Percentiles rank a stretch among this genome's conserved stretches.
Conservation (phyloP, 2,329 filamentous ascomycete species). For the Aspergillus alliaceus region DNA sequence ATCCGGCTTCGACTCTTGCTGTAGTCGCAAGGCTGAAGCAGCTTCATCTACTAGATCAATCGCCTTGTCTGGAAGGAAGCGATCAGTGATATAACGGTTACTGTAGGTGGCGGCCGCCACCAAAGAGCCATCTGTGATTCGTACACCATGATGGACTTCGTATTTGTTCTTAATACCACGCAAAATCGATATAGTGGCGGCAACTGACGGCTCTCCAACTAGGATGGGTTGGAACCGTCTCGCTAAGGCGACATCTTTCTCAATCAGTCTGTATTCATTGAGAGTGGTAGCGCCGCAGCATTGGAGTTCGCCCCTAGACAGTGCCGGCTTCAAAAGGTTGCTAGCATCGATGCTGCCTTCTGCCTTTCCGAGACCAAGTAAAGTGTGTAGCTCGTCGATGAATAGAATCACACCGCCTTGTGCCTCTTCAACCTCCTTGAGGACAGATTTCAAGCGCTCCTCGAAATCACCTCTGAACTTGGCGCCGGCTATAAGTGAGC, state of each 20-base stretch:
- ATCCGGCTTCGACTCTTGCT: conserved; percentile 96
- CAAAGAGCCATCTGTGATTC: conserved; percentile 87
- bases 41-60: conserved; percentile 97
- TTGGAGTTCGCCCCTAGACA: conserved; percentile 90
- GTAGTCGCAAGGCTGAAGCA: conserved; percentile 81
- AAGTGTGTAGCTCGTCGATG: conserved; percentile 88
- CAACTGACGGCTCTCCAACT: conserved; percentile 87
- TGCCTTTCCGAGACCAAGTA: conserved; percentile 89
- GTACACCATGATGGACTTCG: conserved; percentile 93
- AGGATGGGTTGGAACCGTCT: conserved; percentile 91
- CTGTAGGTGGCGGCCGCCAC: conserved; percentile 90
- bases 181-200: conserved; percentile 92
- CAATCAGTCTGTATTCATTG: conserved; percentile 87
- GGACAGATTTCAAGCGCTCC: conserved; percentile 83
- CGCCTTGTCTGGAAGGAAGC: conserved; percentile 94
- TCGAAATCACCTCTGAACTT: conserved; percentile 97
- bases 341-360: conserved; percentile 96
- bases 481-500: conserved; percentile 89
- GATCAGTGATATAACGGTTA: conserved; percentile 94
- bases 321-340: conserved; percentile 87
- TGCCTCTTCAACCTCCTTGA: conserved; percentile 88
- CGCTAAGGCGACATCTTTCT: conserved; percentile 92
- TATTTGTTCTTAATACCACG: conserved; percentile 97
- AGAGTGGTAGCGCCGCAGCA: conserved; percentile 94
- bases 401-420: conserved; percentile 90